These are phyloP conservation scores for Cladorrhinum sp. DNA, from an alignment of 2,329 filamentous ascomycete genomes.

Conservation along the genomic window DNA sequence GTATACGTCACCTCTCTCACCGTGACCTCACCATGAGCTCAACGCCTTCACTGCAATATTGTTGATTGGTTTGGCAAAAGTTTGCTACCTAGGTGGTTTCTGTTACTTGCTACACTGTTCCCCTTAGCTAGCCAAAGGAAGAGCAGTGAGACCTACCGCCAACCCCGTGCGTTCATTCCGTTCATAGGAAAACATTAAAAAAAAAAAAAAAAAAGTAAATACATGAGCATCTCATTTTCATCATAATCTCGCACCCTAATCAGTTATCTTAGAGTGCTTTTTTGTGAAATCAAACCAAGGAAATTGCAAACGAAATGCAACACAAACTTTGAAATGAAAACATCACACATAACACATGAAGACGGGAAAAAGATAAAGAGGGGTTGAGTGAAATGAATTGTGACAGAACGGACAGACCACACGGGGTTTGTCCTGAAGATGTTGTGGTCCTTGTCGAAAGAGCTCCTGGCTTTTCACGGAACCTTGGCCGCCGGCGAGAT, in stretches of 20 bases:
- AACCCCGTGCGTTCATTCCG: background rate
- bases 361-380: conserved; percentile 1
- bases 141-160: conserved; percentile 1
- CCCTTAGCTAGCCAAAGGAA: background rate
- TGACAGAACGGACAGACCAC: conserved; percentile 9
- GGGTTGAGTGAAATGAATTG: conserved; percentile 13
- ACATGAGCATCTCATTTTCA: background rate
- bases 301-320: background rate
- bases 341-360: conserved; percentile 7
- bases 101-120: background rate
- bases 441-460: background rate
- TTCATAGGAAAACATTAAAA: background rate
- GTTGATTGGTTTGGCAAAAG: background rate
- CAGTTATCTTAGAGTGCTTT: too few species aligned
- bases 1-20: background rate
- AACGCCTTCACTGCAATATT: too few species aligned
- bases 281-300: too few species aligned
- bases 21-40: background rate
- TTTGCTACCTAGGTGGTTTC: background rate
- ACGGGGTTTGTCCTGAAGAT: conserved; percentile 1
- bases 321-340: background rate
- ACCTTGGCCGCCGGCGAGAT: background rate
- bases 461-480: background rate
- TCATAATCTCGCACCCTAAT: too few species aligned
- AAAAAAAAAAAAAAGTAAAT: background rate